Conservation (phyloP, 805 yeast genomes). For the Wickerhamiella sorbophila region DNA sequence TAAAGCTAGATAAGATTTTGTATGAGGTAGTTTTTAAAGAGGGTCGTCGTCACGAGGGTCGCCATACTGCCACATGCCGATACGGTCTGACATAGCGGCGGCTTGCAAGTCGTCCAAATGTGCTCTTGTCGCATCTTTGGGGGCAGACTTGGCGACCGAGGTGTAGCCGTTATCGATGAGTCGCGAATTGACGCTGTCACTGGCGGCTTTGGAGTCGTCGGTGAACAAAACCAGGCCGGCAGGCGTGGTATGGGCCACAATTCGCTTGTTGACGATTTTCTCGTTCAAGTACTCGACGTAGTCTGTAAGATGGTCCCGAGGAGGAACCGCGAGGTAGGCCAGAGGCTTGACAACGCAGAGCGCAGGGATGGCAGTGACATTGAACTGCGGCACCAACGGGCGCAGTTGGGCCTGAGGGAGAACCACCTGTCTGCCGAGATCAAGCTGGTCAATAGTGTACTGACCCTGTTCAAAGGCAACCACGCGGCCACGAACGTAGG, state of each 20-base stretch:
- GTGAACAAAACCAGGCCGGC: conserved; percentile 38
- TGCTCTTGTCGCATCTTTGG: conserved; percentile 24
- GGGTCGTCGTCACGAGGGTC: conserved; percentile 50
- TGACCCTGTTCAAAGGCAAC: conserved; percentile 32
- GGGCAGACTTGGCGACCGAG: conserved; percentile 22
- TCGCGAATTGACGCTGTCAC: conserved; percentile 45
- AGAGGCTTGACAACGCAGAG: conserved; percentile 44
- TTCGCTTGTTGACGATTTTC: conserved; percentile 36
- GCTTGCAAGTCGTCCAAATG: conserved; percentile 32
- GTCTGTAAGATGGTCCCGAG: conserved; percentile 41
- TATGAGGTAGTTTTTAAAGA: conserved; percentile 10
- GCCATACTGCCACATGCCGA: conserved; percentile 67
- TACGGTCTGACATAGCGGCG: conserved; percentile 35
- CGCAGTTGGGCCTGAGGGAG: conserved; percentile 35
- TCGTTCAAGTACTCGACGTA: conserved; percentile 43
- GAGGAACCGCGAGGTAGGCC: conserved; percentile 44
- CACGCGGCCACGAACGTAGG: conserved; percentile 41
- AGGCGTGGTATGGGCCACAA: conserved; percentile 33
- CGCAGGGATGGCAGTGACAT: conserved; percentile 29
- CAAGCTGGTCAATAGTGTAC: background rate
- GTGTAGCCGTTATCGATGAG: conserved; percentile 48
- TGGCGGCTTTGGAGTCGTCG: conserved; percentile 37
- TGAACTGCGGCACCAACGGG: conserved; percentile 39
- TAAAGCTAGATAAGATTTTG: background rate
- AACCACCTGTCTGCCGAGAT: conserved; percentile 23